phyloP scores from a whole-genome alignment of 1,284 basidiomycete genomes.

The Marasmius fiardii region DNA sequence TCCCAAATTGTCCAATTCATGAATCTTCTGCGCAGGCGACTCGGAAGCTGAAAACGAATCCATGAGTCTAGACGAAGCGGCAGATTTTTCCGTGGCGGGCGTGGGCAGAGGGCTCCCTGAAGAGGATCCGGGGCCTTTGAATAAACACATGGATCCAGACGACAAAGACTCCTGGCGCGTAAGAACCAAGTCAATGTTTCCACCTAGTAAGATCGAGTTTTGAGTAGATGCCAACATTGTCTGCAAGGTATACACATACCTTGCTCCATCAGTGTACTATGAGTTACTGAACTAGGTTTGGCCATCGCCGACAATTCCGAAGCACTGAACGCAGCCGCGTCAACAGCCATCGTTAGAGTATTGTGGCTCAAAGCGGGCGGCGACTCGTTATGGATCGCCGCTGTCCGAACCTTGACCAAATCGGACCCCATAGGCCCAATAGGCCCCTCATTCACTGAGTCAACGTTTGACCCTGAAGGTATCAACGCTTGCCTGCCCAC shows the following conservation, averaged over 20 bases:
- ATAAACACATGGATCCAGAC: neutral
- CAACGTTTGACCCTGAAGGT: slow-evolving; percentile 2
- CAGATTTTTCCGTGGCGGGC: neutral
- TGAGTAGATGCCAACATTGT: neutral
- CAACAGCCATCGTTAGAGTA: slow-evolving; percentile 7
- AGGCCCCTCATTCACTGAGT: neutral
- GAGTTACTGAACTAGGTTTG: slow-evolving; percentile 6
- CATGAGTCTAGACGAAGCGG: neutral
- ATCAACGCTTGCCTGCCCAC: slow-evolving; percentile 24
- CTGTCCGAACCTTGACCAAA: slow-evolving; percentile 10
- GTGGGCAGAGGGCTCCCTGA: slow-evolving; percentile 8
- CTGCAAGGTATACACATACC: neutral
- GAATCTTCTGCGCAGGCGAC: neutral
- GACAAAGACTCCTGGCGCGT: slow-evolving; percentile 5
- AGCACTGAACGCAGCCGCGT: slow-evolving; percentile 11
- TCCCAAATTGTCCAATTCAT: neutral
- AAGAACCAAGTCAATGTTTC: slow-evolving; percentile 9
- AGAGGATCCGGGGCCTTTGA: neutral
- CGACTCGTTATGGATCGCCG: slow-evolving; percentile 2
- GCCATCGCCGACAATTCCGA: slow-evolving; percentile 10
- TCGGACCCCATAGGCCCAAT: slow-evolving; percentile 10
- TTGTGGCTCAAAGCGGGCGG: slow-evolving; percentile 1
- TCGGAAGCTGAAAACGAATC: neutral
- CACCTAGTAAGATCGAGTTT: slow-evolving; percentile 5
- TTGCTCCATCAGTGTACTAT: slow-evolving; percentile 13